Base-by-base conservation (phyloP, 1,284 basidiomycete species). In the Mycosarcoma maydis region DNA sequence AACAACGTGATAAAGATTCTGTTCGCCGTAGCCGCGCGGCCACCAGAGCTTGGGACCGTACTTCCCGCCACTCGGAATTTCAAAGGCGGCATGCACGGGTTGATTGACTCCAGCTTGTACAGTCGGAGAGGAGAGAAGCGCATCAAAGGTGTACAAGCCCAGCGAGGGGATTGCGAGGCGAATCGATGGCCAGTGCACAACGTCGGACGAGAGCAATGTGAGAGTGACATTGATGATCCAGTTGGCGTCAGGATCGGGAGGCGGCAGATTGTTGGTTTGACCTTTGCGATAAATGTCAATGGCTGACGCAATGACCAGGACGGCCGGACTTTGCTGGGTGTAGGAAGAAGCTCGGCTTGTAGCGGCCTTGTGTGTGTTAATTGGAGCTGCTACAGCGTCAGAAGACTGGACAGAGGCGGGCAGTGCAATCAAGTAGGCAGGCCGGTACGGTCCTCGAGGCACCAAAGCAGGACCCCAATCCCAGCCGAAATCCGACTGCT, bases 401-500 rank as follows among this genome's bases (percentile, higher is more conserved):
- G 41, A 23, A 16, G 20, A 27, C 17, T 19, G 17, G 17, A 4
- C 19, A 7, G 24, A 8, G 4, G 16, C 26, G 20, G 59, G 43
- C 8, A 73, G 38, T 2, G 32, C 57, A n/a, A 76, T 47, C 17
- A 76, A 43, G 30, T 59, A 72, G 3, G 67, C 73, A 14, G 39
- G 50, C 57, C 67, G 66, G 30, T 53, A 37, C 2, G 72, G 64
- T 3, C 73, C 73, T 4, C 41, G 32, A 17, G 73, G 68, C 7
- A 70, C 38, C 26, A 67, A 40, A 1, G 73, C 73, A 1, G 73
- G 73, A 0, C 74, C 76, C 76, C 76, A 78, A 48, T 78, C 76
- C 76, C 76, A 78, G 14, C 76, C 76, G 39, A 78, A 71, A 51
- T 76, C 75, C 13, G 65, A 65, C 56, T 75, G 73, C 41, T 68